Evolutionary conservation across 2,329 filamentous ascomycete species (phyloP).

Genomic region (Pseudocercospora ulei): DNA sequence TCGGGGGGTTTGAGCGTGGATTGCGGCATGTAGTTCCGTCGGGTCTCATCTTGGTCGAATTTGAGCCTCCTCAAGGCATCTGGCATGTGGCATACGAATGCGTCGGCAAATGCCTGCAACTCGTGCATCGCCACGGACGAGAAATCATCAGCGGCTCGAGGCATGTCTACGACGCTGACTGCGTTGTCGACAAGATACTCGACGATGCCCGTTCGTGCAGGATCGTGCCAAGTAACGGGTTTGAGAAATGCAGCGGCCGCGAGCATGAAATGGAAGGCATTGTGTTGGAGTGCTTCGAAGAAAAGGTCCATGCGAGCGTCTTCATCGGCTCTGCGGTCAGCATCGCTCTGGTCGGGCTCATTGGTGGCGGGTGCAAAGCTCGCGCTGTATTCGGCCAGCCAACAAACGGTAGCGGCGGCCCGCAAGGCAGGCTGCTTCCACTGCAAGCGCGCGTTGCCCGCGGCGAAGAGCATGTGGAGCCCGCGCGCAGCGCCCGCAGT

Average conservation of each 20-base stretch:
- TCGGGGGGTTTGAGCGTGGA: constrained; percentile 28
- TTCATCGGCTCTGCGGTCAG: constrained; percentile 51
- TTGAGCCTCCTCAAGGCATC: constrained; percentile 80
- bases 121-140: constrained; percentile 65
- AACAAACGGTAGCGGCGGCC: constrained; percentile 69
- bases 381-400: constrained; percentile 87
- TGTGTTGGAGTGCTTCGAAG: constrained; percentile 63
- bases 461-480: constrained; percentile 59
- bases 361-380: constrained; percentile 45
- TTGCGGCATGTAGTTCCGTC: constrained; percentile 43
- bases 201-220: constrained; percentile 71
- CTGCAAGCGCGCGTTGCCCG: constrained; percentile 54
- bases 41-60: constrained; percentile 79
- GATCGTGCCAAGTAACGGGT: constrained; percentile 75
- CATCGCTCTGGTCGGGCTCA: constrained; percentile 44
- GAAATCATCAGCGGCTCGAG: constrained; percentile 63
- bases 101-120: constrained; percentile 77
- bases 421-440: constrained; percentile 70
- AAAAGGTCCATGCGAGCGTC: constrained; percentile 63
- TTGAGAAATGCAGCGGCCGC: constrained; percentile 73
- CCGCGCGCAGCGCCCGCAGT: constrained; percentile 60
- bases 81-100: constrained; percentile 90
- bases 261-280: constrained; percentile 84
- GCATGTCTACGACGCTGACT: constrained; percentile 53
- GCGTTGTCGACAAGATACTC: constrained; percentile 75